Evolutionary conservation across 352 stramenopile species (phyloP), one percentile per base, ranked within the genome.

Genomic region (Phytophthora macrochlamydospora): DNA sequence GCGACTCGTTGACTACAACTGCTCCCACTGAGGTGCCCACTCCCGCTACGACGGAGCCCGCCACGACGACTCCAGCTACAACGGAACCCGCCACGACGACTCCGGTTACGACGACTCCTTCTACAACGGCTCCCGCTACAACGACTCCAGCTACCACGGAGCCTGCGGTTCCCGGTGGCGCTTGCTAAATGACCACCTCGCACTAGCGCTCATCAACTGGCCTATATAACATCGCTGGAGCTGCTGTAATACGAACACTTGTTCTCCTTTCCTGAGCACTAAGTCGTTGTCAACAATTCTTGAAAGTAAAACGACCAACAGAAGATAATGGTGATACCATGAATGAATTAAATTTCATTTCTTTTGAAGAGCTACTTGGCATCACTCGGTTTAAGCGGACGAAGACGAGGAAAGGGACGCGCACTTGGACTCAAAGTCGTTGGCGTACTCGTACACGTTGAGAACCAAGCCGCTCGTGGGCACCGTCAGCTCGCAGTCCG

Each of bases 371-470:
- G 13, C 18, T 49, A n/a, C 12, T 49, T n/a, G 43, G 14, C 6
- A 49, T n/a, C 28, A 24, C 18, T 24, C 18, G 18, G 57, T 37
- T 7, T 58, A 40, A 5, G 37, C 29, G 8, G 57, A 52, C 12
- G 46, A 46, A 56, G 52, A 43, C 38, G 59, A 51, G 18, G 18
- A 24, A 29, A 57, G 37, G 2, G 52, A 48, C 29, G 52, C 45
- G 38, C 65, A 68, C 8, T 33, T 67, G 11, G 55, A 9, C n/a
- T 45, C 37, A 33, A 73, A 73, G 18, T 45, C 55, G 60, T 62
- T 73, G 8, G 59, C 65, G 52, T 67, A 65, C 51, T 8, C 5
- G 60, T 73, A 65, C 29, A 74, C 61, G 54, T 70, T 66, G 13
- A 74, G 14, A 28, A 61, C 65, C 24, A 73, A 43, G 11, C 65